A percentile compares a stretch with the other conserved stretches of the same genome.
phyloP scores from a whole-genome alignment of 2,329 filamentous ascomycete species.

The Cyanodermella asteris region DNA sequence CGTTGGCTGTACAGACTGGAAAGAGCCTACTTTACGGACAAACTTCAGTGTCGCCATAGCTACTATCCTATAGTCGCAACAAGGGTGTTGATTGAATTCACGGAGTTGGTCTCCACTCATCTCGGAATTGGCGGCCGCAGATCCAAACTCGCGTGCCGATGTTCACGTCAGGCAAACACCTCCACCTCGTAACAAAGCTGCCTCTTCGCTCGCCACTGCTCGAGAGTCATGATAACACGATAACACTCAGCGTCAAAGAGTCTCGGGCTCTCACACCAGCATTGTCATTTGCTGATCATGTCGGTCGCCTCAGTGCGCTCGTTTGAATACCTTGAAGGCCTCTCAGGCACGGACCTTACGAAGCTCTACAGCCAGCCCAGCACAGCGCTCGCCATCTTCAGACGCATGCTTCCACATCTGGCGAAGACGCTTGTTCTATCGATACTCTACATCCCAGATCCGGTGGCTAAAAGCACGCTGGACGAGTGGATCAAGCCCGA shows the following conservation, averaged over 20 bases:
- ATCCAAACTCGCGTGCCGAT: not conserved
- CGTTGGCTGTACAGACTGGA: no score
- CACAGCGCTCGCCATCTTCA: slow-evolving; percentile 83
- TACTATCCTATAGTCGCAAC: not conserved
- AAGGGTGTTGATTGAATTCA: slow-evolving; percentile 1
- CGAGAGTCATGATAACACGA: slow-evolving; percentile 5
- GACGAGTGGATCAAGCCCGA: slow-evolving; percentile 66
- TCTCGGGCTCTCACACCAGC: slow-evolving; percentile 1
- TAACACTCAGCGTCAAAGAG: slow-evolving; percentile 1
- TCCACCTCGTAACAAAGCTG: no score
- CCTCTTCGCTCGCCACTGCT: not conserved
- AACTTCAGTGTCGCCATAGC: slow-evolving; percentile 39
- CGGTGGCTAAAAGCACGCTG: slow-evolving; percentile 58
- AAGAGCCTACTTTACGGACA: slow-evolving; percentile 42
- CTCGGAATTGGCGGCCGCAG: no score
- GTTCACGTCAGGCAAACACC: no score
- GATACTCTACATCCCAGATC: slow-evolving; percentile 70
- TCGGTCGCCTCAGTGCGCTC: slow-evolving; percentile 34
- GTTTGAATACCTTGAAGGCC: slow-evolving; percentile 81
- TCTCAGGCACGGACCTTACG: slow-evolving; percentile 72
- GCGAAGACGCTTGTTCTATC: slow-evolving; percentile 94
- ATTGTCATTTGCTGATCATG: slow-evolving; percentile 17
- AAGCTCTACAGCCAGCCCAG: slow-evolving; percentile 91
- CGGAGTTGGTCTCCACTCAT: no score
- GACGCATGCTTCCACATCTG: slow-evolving; percentile 85